Evolutionary conservation across 257 asterid species (phyloP).

Genomic region (Catharanthus roseus): DNA sequence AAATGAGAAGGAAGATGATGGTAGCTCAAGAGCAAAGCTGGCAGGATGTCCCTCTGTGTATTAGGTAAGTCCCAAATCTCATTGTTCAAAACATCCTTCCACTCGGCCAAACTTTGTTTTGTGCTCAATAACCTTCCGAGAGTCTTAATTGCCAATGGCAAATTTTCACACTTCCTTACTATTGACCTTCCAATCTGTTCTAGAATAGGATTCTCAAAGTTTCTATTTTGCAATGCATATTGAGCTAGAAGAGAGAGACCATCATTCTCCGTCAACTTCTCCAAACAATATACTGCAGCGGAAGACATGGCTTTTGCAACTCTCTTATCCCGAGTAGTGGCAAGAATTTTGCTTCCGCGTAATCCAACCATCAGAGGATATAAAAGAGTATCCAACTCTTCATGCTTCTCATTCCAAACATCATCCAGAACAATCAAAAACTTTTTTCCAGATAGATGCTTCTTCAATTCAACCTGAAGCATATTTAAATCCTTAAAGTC

Average conservation of each 20-base stretch:
- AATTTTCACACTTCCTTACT: constrained; percentile 15
- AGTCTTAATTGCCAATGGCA: constrained; percentile 22
- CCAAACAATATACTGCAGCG: not conserved
- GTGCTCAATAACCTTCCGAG: constrained; percentile 9
- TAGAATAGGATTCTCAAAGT: not conserved
- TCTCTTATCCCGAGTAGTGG: constrained; percentile 9
- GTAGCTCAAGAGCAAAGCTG: constrained; percentile 22
- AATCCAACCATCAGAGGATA: constrained; percentile 17
- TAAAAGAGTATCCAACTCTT: constrained; percentile 12
- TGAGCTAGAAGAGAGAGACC: constrained; percentile 10
- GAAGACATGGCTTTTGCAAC: constrained; percentile 11
- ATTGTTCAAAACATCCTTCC: constrained; percentile 18
- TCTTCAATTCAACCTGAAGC: constrained; percentile 13
- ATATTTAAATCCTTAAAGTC: constrained; percentile 8
- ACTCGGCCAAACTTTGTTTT: not conserved
- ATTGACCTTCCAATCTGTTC: constrained; percentile 8
- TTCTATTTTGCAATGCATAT: constrained; percentile 9
- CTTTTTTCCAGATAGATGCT: not conserved
- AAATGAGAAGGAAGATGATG: constrained; percentile 20
- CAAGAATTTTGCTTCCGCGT: constrained; percentile 15
- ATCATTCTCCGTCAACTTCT: constrained; percentile 12
- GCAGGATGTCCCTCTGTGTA: constrained; percentile 9
- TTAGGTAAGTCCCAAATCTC: constrained; percentile 16
- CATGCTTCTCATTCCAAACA: constrained; percentile 15
- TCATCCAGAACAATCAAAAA: constrained; percentile 20